A percentile compares a stretch with the other conserved stretches of the same genome.
Conservation (phyloP, 495 filamentous ascomycete species). For the Halenospora varia region DNA sequence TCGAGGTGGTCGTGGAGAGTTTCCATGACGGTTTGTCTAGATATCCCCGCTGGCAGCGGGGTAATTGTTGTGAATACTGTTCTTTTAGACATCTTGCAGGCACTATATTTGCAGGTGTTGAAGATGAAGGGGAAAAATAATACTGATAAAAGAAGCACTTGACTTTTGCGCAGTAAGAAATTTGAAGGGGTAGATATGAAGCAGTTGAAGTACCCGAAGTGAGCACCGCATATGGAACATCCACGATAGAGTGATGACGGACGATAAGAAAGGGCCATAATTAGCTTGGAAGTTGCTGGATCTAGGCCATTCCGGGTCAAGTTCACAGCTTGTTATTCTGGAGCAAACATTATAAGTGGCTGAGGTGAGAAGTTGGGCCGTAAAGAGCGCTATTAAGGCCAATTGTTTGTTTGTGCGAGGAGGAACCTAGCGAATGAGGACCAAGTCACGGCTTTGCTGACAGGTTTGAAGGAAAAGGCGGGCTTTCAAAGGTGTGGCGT, state of each 20-base stretch:
- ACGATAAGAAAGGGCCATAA: background rate
- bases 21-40: slow-evolving; percentile 60
- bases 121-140: background rate
- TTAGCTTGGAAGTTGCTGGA: background rate
- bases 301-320: background rate
- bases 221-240: too few species aligned
- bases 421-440: background rate
- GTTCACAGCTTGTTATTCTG: background rate
- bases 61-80: slow-evolving; percentile 66
- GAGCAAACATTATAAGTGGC: background rate
- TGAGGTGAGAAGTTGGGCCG: background rate
- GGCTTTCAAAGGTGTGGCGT: background rate
- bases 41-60: slow-evolving; percentile 61
- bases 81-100: slow-evolving; percentile 44
- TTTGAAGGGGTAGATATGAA: background rate
- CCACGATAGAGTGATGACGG: too few species aligned
- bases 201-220: background rate
- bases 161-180: background rate
- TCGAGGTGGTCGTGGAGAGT: slow-evolving; percentile 67
- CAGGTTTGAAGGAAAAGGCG: too few species aligned
- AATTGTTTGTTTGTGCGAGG: background rate
- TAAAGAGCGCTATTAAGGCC: background rate
- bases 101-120: background rate
- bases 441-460: too few species aligned
- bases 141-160: background rate